Conservation (phyloP, 257 asterid genomes). For the Solanum appendiculatum region DNA sequence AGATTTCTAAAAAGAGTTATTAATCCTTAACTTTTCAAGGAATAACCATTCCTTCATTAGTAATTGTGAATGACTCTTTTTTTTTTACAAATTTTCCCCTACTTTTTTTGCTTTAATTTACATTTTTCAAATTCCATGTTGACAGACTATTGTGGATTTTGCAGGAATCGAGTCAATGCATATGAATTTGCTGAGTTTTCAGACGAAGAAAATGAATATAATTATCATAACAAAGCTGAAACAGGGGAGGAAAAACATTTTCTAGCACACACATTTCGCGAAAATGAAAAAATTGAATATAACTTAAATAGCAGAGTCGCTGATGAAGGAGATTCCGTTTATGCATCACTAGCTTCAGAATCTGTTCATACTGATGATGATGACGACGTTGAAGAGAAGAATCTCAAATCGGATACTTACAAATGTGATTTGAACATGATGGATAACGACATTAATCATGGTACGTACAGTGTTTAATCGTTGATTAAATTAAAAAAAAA, state of each 20-base stretch:
- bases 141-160: neutral
- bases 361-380: conserved; percentile 8
- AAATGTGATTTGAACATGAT: conserved; percentile 6
- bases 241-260: conserved; percentile 6
- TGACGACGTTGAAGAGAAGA: conserved; percentile 25
- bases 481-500: neutral
- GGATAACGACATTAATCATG: conserved; percentile 15
- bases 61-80: neutral
- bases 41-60: neutral
- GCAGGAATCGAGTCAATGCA: conserved; percentile 44
- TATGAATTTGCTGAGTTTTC: conserved; percentile 38
- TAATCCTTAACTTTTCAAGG: neutral
- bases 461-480: neutral
- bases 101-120: neutral
- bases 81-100: neutral
- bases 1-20: too few relatives aligned
- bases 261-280: conserved; percentile 3
- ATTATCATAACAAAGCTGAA: neutral
- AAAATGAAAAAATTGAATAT: neutral
- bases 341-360: conserved; percentile 35
- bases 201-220: conserved; percentile 35
- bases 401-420: neutral
- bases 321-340: conserved; percentile 18
- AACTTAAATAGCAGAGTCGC: neutral
- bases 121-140: neutral